Evolutionary conservation across 441 rosid species (phyloP).

Genomic region (Jatropha podagrica): DNA sequence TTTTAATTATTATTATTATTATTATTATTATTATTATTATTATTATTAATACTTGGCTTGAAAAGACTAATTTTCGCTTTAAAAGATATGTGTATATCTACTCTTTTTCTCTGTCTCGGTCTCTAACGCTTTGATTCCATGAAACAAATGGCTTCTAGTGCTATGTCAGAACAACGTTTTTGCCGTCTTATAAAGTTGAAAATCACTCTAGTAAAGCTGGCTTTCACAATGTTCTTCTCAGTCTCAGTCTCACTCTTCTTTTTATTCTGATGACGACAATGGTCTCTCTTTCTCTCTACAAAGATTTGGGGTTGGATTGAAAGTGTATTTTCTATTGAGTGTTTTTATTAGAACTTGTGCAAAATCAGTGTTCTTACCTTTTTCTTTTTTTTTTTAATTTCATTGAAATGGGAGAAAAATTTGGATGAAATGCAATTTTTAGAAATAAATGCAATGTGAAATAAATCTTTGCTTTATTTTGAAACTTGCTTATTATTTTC

Average conservation of each 20-base stretch:
- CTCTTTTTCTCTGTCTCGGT: not conserved
- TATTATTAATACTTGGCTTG: too few species aligned
- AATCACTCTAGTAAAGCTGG: conserved; percentile 37
- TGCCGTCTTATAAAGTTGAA: not conserved
- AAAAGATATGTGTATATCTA: too few species aligned
- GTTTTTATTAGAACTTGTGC: not conserved
- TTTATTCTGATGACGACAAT: conserved; percentile 36
- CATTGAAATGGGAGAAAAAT: not conserved
- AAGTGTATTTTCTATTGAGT: not conserved
- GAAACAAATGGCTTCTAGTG: conserved; percentile 19
- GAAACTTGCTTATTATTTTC: too few species aligned
- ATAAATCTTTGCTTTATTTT: not conserved
- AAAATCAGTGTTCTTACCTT: not conserved
- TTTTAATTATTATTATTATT: too few species aligned
- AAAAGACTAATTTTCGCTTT: too few species aligned
- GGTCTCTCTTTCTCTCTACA: conserved; percentile 23
- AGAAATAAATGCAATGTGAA: not conserved
- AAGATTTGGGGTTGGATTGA: not conserved
- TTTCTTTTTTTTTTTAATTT: not conserved
- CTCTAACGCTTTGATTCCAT: not conserved
- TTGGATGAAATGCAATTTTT: not conserved
- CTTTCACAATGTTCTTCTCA: conserved; percentile 59
- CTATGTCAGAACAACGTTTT: conserved; percentile 5
- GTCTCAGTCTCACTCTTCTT: conserved; percentile 41
- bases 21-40: too few species aligned